Conservation (phyloP, 495 filamentous ascomycete species). For the Opeltia flavorubescens region DNA sequence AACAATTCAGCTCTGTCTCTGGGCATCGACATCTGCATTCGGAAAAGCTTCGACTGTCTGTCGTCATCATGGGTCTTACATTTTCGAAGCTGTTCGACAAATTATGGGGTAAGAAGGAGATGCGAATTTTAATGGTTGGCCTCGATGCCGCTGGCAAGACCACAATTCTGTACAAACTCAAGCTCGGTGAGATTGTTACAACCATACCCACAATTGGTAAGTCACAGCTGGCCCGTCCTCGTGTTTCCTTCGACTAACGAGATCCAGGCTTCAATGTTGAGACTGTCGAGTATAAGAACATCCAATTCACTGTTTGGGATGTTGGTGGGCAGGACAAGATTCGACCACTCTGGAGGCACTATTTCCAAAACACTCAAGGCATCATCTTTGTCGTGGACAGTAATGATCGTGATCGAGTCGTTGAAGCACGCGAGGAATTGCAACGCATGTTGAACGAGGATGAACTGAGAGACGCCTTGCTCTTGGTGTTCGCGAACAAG, state of each 20-base stretch:
- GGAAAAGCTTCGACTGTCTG: not conserved
- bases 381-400: conserved; percentile 99
- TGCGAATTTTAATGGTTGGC: conserved; percentile 96
- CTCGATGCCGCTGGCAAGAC: conserved; percentile 98
- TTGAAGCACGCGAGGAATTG: conserved; percentile 96
- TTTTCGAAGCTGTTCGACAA: conserved; percentile 88
- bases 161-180: conserved; percentile 99
- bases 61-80: conserved; percentile 79
- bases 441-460: conserved; percentile 99
- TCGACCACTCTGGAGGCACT: conserved; percentile 92
- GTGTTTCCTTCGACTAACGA: conserved; percentile 4
- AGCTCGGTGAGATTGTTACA: conserved; percentile 97
- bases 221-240: conserved; percentile 22
- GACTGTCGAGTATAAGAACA: conserved; percentile 97
- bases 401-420: conserved; percentile 99
- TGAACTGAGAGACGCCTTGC: conserved; percentile 90
- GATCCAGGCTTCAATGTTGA: conserved; percentile 96
- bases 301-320: conserved; percentile 99
- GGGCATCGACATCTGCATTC: not conserved
- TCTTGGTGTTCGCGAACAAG: conserved; percentile 99
- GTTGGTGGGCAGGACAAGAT: conserved; percentile 99
- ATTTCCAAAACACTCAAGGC: conserved; percentile 99
- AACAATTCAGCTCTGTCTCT: too few species aligned
- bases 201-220: conserved; percentile 99
- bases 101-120: conserved; percentile 99